These are phyloP conservation scores for Solanum acaule DNA, from an alignment of 257 asterid genomes.

Conservation along the genomic window DNA sequence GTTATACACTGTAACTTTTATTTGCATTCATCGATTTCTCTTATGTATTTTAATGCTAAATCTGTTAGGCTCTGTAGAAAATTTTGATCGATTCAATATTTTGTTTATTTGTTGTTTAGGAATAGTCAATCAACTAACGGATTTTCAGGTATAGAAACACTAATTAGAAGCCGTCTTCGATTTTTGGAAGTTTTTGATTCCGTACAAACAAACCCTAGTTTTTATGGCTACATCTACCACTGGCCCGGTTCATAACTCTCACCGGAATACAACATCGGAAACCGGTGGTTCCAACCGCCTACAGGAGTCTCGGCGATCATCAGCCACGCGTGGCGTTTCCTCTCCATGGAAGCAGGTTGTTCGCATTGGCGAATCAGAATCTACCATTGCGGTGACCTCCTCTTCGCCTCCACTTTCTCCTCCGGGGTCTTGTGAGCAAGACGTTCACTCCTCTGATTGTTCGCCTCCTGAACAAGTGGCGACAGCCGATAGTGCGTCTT, in stretches of 20 bases:
- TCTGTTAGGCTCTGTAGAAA: neutral
- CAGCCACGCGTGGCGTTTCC: slow-evolving; percentile 9
- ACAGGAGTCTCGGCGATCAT: slow-evolving; percentile 10
- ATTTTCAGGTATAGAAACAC: neutral
- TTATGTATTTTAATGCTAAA: neutral
- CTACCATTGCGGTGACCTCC: slow-evolving; percentile 7
- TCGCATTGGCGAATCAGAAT: slow-evolving; percentile 46
- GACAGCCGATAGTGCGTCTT: neutral
- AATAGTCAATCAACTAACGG: neutral
- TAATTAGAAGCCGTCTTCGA: neutral
- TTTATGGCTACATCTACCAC: slow-evolving; percentile 1
- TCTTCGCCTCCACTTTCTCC: slow-evolving; percentile 14
- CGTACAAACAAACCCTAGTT: neutral
- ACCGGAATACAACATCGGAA: neutral
- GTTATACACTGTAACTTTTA: neutral
- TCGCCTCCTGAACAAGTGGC: slow-evolving; percentile 4
- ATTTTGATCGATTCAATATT: neutral
- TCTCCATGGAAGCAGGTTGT: slow-evolving; percentile 52
- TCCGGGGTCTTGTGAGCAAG: neutral
- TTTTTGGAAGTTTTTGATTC: neutral
- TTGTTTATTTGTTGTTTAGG: neutral
- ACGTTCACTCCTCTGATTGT: slow-evolving; percentile 14
- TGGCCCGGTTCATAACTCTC: neutral
- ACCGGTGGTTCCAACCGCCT: slow-evolving; percentile 21
- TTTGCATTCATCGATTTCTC: neutral